Evolutionary conservation across 306 rosid species (phyloP), one percentile per base, ranked within the genome.

Genomic region (Ziziphus jujuba): DNA sequence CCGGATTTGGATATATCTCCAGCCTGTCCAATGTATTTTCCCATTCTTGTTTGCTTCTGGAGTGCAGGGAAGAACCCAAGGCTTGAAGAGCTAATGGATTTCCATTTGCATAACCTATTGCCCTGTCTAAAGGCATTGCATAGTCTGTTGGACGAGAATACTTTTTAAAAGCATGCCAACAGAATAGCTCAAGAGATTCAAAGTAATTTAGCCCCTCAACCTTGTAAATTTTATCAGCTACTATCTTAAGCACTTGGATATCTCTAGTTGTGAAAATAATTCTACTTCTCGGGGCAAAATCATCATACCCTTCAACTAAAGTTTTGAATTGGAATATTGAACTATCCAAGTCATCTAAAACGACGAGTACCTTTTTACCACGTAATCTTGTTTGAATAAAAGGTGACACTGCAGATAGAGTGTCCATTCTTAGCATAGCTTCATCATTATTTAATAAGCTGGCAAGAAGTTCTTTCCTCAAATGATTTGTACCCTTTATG

Each of bases 101-200:
- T 6, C 64, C 28, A 9, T 45, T 45, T 38, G 36, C 21, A 43
- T 72, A 64, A 19, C 21, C 28, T 3, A 64, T 59, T 17, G 64
- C 70, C 20, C 48, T 38, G 38, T 10, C 33, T 7, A 17, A 31
- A 2, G 56, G 40, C 7, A 8, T n/a, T 31, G 25, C 5, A 33
- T 33, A 64, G 3, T 53, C 77, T 16, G 5, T 0, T 21, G 53
- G 14, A 6, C 65, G 51, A 64, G 15, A 5, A 8, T 31, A 7
- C 1, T 13, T 53, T 47, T n/a, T 3, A 60, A 70, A 70, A n/a
- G 65, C 71, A 31, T 48, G 64, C 14, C 28, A 53, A 8, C 51
- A 38, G 11, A 72, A 72, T 9, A 72, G 71, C 0, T 64, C 14
- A 45, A 64, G 33, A 56, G 53, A 57, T n/a, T 72, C 65, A 9